Evolutionary conservation across 805 yeast genomes (phyloP).

Genomic region (Yamadazyma nakazawae): DNA sequence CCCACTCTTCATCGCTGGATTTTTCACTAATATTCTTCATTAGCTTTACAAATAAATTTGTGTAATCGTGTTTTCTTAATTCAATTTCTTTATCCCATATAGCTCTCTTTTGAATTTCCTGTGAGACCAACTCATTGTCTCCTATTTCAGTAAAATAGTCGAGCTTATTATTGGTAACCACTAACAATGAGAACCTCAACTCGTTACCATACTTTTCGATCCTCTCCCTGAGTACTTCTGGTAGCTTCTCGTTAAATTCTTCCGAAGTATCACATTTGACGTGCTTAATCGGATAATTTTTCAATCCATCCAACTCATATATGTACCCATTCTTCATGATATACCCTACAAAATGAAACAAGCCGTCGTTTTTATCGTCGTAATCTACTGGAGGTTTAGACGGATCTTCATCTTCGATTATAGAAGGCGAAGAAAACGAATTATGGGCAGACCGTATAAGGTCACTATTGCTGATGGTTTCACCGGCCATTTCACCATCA

Average conservation of each 20-base stretch:
- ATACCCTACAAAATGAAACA: conserved; percentile 62
- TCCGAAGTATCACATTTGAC: conserved; percentile 34
- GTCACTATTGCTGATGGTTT: conserved; percentile 57
- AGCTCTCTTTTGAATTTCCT: conserved; percentile 47
- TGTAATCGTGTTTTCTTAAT: conserved; percentile 52
- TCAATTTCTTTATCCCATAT: conserved; percentile 54
- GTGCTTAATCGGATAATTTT: conserved; percentile 53
- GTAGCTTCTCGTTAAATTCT: conserved; percentile 41
- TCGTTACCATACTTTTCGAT: conserved; percentile 48
- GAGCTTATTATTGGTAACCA: conserved; percentile 50
- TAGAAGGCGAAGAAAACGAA: conserved; percentile 55
- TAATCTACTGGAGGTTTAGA: conserved; percentile 19
- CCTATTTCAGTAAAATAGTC: conserved; percentile 32
- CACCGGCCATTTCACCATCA: conserved; percentile 58
- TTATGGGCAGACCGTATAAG: conserved; percentile 55
- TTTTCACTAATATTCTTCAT: conserved; percentile 38
- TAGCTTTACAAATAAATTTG: conserved; percentile 48
- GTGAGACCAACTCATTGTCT: conserved; percentile 34
- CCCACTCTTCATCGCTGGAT: conserved; percentile 40
- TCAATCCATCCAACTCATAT: conserved; percentile 64
- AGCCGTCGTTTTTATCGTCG: conserved; percentile 44
- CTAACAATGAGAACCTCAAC: conserved; percentile 54
- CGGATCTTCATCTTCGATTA: conserved; percentile 45
- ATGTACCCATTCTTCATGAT: conserved; percentile 41
- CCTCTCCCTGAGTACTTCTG: conserved; percentile 44